These are phyloP conservation scores for Fusarium zealandicum DNA, from an alignment of 2,329 filamentous ascomycete genomes.

Conservation along the genomic window DNA sequence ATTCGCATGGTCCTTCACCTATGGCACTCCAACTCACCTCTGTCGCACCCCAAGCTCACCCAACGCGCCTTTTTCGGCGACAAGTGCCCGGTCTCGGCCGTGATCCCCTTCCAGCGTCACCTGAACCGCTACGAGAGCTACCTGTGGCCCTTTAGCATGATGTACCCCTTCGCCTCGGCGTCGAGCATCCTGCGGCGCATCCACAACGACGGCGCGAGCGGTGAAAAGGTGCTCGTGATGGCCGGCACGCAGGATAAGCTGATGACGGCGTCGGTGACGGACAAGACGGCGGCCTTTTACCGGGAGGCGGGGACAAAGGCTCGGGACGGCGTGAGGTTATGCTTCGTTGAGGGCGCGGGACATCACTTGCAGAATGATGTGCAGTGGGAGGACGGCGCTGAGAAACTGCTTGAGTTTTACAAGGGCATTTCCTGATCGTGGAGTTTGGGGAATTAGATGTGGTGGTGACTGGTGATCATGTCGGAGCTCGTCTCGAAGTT, in stretches of 20 bases:
- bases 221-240: slow-evolving; percentile 48
- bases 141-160: slow-evolving; percentile 59
- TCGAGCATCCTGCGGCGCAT: slow-evolving; percentile 50
- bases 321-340: slow-evolving; percentile 49
- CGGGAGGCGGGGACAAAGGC: slow-evolving; percentile 16
- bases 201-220: slow-evolving; percentile 26
- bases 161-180: slow-evolving; percentile 52
- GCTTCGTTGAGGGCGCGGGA: slow-evolving; percentile 53
- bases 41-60: slow-evolving; percentile 58
- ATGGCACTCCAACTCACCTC: slow-evolving; percentile 59
- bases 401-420: slow-evolving; percentile 54
- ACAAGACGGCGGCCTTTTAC: slow-evolving; percentile 47
- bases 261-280: slow-evolving; percentile 49
- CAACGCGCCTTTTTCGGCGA: slow-evolving; percentile 59
- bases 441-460: background rate
- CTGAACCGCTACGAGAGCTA: slow-evolving; percentile 60
- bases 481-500: slow-evolving; percentile 1
- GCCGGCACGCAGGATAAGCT: slow-evolving; percentile 51
- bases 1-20: slow-evolving; percentile 55
- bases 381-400: slow-evolving; percentile 55
- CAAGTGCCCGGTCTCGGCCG: slow-evolving; percentile 48
- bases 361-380: slow-evolving; percentile 63
- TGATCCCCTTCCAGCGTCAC: slow-evolving; percentile 52
- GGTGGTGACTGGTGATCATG: background rate
- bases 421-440: slow-evolving; percentile 22